Conservation (phyloP, 1,284 basidiomycete species). For the Austroboletus rostrupii region DNA sequence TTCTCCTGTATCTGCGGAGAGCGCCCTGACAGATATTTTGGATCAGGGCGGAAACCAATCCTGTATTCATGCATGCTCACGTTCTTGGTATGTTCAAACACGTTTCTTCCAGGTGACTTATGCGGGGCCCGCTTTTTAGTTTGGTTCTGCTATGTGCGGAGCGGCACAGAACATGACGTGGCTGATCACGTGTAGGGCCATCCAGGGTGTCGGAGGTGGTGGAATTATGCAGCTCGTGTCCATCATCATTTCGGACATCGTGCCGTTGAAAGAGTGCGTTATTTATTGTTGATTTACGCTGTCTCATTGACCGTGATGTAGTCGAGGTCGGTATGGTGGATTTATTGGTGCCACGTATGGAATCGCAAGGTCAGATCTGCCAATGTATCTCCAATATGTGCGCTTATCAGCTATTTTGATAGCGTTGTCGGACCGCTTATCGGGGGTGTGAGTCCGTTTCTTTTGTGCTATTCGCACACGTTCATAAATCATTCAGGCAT, state of each 20-base stretch:
- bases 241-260: constrained; percentile 80
- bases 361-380: constrained; percentile 49
- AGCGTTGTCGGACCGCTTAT: constrained; percentile 76
- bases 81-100: constrained; percentile 54
- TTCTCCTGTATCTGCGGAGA: not conserved
- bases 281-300: not conserved
- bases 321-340: constrained; percentile 46
- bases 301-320: constrained; percentile 23
- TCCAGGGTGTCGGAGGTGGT: constrained; percentile 83
- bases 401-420: not conserved
- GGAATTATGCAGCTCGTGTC: constrained; percentile 66
- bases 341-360: not conserved
- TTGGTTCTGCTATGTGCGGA: constrained; percentile 80
- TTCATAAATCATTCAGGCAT: constrained; percentile 37
- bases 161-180: constrained; percentile 74
- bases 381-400: not conserved
- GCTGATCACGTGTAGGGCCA: constrained; percentile 71
- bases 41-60: constrained; percentile 68
- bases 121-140: constrained; percentile 31
- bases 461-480: not conserved
- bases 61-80: constrained; percentile 64
- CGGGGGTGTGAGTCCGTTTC: constrained; percentile 52
- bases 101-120: not conserved
- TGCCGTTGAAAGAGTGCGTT: constrained; percentile 67
- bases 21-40: not conserved